These are phyloP conservation scores for Termitomyces sp. DNA, from an alignment of 768 basidiomycete genomes.

Conservation along the genomic window DNA sequence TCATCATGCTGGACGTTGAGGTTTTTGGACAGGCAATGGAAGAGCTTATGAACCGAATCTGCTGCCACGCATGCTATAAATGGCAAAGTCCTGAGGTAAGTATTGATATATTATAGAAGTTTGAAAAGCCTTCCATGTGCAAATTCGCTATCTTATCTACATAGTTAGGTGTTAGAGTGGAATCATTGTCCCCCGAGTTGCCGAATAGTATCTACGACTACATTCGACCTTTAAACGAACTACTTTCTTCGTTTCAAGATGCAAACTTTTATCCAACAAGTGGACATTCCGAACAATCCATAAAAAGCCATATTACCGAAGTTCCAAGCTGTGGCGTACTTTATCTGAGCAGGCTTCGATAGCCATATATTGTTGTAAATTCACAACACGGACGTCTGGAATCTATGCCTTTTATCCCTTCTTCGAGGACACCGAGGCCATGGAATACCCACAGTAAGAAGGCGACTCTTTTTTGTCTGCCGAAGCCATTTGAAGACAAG, in stretches of 20 bases:
- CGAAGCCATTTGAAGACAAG: too few relatives aligned
- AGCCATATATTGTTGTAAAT: too few relatives aligned
- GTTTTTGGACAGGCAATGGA: not conserved
- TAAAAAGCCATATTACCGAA: not conserved
- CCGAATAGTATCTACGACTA: not conserved
- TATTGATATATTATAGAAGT: not conserved
- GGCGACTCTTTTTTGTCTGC: too few relatives aligned
- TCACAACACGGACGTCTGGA: too few relatives aligned
- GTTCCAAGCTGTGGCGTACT: not conserved
- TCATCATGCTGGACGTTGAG: not conserved
- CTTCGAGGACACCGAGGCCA: too few relatives aligned
- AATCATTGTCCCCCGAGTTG: not conserved
- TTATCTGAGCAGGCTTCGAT: not conserved
- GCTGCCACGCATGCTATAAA: not conserved
- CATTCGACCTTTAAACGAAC: not conserved
- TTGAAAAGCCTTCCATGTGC: conserved; percentile 1
- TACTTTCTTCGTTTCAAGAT: not conserved
- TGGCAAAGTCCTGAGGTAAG: not conserved
- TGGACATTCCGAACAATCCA: not conserved
- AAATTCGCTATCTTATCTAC: conserved; percentile 1
- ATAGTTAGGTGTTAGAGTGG: not conserved
- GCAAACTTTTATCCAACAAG: not conserved
- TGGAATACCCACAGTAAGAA: too few relatives aligned
- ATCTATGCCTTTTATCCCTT: too few relatives aligned
- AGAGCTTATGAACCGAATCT: not conserved